Conservation (phyloP, 306 rosid species). For the Quercus suber region DNA sequence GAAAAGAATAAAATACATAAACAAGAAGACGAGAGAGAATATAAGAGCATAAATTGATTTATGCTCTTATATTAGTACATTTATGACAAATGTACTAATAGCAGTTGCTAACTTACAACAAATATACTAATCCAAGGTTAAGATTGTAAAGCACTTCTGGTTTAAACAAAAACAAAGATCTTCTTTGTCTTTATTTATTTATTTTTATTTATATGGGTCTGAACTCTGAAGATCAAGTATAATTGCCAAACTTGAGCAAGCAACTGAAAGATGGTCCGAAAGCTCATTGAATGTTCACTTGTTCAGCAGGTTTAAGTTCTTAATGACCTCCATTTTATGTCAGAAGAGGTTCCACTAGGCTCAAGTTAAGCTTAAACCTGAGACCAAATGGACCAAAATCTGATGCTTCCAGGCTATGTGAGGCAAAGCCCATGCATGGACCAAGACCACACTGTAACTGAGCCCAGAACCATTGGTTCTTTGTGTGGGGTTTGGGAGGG, state of each 20-base stretch:
- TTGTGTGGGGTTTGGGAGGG: neutral
- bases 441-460: neutral
- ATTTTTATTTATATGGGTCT: too few species aligned
- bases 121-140: too few species aligned
- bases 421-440: neutral
- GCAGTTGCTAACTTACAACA: too few species aligned
- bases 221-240: too few species aligned
- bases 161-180: too few species aligned
- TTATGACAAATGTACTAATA: neutral
- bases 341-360: neutral
- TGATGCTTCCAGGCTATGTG: neutral
- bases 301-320: too few species aligned
- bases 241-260: neutral
- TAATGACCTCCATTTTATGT: neutral
- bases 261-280: neutral
- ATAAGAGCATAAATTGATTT: neutral
- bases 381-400: neutral
- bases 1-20: too few species aligned
- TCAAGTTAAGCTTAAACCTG: neutral
- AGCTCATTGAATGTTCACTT: too few species aligned
- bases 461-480: neutral
- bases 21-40: neutral
- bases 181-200: too few species aligned
- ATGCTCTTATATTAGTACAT: too few species aligned
- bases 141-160: too few species aligned